These are phyloP conservation scores for Venturia oleaginea DNA, from an alignment of 2,329 filamentous ascomycete genomes.

Conservation along the genomic window DNA sequence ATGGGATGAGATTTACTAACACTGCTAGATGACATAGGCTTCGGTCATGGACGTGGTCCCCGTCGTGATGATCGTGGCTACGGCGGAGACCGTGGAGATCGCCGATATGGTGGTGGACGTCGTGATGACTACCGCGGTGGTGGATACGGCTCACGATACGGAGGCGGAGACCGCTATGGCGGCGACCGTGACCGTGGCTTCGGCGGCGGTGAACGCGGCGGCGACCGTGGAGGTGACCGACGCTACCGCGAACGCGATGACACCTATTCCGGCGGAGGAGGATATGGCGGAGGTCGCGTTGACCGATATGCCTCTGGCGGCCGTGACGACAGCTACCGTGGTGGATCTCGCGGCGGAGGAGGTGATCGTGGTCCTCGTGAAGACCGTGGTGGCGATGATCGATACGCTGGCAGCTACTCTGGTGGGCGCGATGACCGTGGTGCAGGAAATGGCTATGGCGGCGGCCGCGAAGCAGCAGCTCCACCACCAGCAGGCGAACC, in stretches of 20 bases:
- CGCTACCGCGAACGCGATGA: conserved; percentile 40
- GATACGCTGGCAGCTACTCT: conserved; percentile 10
- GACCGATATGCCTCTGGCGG: conserved; percentile 22
- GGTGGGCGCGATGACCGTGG: conserved; percentile 28
- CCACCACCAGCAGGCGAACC: conserved; percentile 18
- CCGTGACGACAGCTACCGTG: conserved; percentile 17
- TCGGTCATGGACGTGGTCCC: conserved; percentile 8
- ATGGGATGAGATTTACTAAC: conserved; percentile 5
- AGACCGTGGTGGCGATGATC: conserved; percentile 4
- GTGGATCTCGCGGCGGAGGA: conserved; percentile 23
- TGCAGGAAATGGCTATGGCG: conserved; percentile 27
- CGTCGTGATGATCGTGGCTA: conserved; percentile 16
- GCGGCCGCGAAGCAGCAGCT: conserved; percentile 17
- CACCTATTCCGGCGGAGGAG: conserved; percentile 28
- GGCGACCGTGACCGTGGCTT: conserved; percentile 37
- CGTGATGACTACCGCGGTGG: conserved; percentile 30
- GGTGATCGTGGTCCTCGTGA: conserved; percentile 27
- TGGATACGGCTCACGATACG: conserved; percentile 17
- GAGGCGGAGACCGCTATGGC: conserved; percentile 21
- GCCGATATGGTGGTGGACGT: conserved; percentile 29
- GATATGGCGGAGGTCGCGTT: conserved; percentile 10
- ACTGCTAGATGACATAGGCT: conserved; percentile 8
- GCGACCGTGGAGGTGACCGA: conserved; percentile 53
- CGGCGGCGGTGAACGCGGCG: conserved; percentile 38
- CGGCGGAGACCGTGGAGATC: conserved; percentile 1